A percentile compares a stretch with the other conserved stretches of the same genome.
phyloP scores from a whole-genome alignment of 2,329 filamentous ascomycete species.

The Plenodomus biglobosus region DNA sequence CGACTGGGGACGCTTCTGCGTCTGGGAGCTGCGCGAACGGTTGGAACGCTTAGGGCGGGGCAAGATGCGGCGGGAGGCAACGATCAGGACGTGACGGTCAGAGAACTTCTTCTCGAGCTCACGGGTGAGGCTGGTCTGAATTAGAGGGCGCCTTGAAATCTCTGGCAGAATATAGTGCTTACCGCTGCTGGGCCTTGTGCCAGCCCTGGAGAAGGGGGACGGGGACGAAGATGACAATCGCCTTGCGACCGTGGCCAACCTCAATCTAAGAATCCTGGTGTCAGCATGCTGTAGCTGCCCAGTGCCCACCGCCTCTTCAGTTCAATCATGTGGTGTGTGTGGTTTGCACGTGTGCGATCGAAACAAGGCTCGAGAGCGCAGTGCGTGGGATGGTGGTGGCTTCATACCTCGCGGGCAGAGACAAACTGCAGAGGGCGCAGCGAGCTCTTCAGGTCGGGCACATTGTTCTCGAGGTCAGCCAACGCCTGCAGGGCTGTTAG shows the following conservation, averaged over 20 bases:
- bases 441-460: conserved; percentile 92
- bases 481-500: conserved; percentile 59
- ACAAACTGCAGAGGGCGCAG: conserved; percentile 98
- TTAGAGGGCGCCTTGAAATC: conserved; percentile 5
- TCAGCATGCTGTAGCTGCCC: conserved; percentile 56
- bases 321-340: conserved; percentile 19
- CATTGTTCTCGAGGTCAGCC: conserved; percentile 99
- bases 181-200: conserved; percentile 99
- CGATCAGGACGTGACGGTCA: conserved; percentile 98
- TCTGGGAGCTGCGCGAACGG: conserved; percentile 94
- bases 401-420: conserved; percentile 98
- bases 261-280: conserved; percentile 79
- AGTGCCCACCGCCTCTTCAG: conserved; percentile 60
- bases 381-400: conserved; percentile 34
- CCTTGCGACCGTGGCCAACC: conserved; percentile 99
- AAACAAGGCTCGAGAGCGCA: conserved; percentile 33
- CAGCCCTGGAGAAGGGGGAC: conserved; percentile 97
- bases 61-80: conserved; percentile 97
- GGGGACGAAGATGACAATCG: conserved; percentile 99
- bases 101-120: conserved; percentile 99
- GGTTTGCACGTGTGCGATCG: conserved; percentile 21
- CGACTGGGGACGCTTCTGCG: conserved; percentile 97
- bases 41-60: conserved; percentile 98
- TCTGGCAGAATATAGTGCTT: conserved; percentile 49
- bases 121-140: conserved; percentile 77